Evolutionary conservation across 257 asterid genomes (phyloP), one percentile per base, ranked within the genome.

Genomic region (Eustoma russellianum): DNA sequence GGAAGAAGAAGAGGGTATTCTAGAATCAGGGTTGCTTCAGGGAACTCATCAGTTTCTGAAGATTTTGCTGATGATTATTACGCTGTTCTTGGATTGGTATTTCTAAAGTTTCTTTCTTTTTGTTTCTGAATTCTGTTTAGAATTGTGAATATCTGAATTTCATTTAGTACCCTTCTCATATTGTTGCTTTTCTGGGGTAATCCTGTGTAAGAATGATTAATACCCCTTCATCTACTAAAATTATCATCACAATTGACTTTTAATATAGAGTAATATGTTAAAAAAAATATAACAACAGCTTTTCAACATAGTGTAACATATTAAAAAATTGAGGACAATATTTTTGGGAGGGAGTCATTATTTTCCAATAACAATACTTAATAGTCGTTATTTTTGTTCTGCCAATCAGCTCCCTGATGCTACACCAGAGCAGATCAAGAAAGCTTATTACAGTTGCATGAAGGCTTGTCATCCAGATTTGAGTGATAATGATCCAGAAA

Each of bases 381-480:
- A 15, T 24, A 38, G n/a, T 46, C 60, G 30, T 55, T 46, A 35
- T 52, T 50, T 13, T 11, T 46, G 50, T 47, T 11, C 34, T 8
- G 33, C 28, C 66, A 15, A 46, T 51, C 76, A 92, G 99, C 90
- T 83, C 69, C 90, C 99, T 0, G 95, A 92, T 62, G 94, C 99
- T 48, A 76, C 99, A n/a, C 88, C 86, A 9, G 82, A 74, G 68
- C 88, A 92, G 73, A 78, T 92, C 58, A 92, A 92, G 78, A 88
- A 83, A 61, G 99, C 99, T n/a, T 92, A 92, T 47, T 83, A 92
- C 52, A 81, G 74, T 76, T 92, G 99, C 82, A 92, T 92, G 99
- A 88, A 92, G 85, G 33, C 93, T 56, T 92, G 99, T 77, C 99
- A 92, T 77, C 99, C 99, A 57, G 99, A 92, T 71, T 67, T 92